These are phyloP conservation scores for Curvularia hawaiiensis DNA, from an alignment of 2,329 filamentous ascomycete species.

Conservation along the genomic window DNA sequence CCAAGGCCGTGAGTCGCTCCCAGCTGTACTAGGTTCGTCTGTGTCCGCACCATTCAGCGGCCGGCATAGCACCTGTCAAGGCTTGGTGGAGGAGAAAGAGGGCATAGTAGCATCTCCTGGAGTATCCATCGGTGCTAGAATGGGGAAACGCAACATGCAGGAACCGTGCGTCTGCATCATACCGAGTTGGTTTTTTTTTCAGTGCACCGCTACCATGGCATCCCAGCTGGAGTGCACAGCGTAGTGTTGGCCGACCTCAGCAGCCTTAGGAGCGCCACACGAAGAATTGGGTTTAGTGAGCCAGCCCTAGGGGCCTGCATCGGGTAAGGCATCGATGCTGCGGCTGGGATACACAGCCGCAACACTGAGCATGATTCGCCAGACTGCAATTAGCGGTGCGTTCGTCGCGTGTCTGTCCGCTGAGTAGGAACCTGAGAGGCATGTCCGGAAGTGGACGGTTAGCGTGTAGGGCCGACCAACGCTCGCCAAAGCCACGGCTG, in stretches of 20 bases:
- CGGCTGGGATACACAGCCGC: constrained; percentile 26
- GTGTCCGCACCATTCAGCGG: constrained; percentile 42
- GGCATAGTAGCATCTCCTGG: constrained; percentile 32
- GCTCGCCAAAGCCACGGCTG: constrained; percentile 31
- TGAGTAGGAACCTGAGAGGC: constrained; percentile 36
- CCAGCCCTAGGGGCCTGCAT: constrained; percentile 22
- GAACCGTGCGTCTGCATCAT: constrained; percentile 32
- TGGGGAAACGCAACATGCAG: constrained; percentile 23
- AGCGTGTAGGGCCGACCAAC: constrained; percentile 24
- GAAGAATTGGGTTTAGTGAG: constrained; percentile 28
- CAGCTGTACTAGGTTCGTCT: constrained; percentile 40
- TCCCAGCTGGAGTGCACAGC: constrained; percentile 39
- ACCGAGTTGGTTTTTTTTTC: constrained; percentile 29
- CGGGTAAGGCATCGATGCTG: constrained; percentile 33
- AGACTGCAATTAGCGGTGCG: constrained; percentile 40
- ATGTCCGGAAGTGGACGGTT: constrained; percentile 31
- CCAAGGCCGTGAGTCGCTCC: constrained; percentile 41
- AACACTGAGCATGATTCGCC: constrained; percentile 34
- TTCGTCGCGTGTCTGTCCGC: constrained; percentile 38
- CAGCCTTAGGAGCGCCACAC: constrained; percentile 36
- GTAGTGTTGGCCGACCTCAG: constrained; percentile 39
- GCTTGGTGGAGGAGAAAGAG: constrained; percentile 36
- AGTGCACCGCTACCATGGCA: constrained; percentile 29
- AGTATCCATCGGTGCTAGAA: constrained; percentile 23
- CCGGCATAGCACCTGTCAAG: constrained; percentile 30